phyloP scores from a whole-genome alignment of 108 stramenopile genomes.

The Cyclotella distinguenda region DNA sequence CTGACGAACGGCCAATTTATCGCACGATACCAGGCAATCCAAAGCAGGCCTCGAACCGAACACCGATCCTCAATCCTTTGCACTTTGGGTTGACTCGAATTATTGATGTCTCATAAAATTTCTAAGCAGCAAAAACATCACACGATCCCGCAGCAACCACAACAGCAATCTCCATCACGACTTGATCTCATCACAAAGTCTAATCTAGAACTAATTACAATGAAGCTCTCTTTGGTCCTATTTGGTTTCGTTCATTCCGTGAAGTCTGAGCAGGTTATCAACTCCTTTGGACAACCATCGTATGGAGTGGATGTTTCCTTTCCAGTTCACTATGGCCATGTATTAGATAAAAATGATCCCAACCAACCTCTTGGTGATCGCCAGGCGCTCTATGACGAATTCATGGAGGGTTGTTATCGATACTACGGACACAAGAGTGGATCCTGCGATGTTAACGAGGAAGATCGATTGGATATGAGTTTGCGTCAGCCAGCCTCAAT shows the following conservation, averaged over 20 bases:
- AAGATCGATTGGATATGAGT: conserved; percentile 73
- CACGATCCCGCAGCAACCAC: too few relatives aligned
- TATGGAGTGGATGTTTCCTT: conserved; percentile 85
- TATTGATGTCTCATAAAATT: too few relatives aligned
- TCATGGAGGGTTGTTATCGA: conserved; percentile 75
- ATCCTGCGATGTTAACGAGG: conserved; percentile 62
- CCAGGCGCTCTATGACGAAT: conserved; percentile 67
- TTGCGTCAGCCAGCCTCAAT: conserved; percentile 74
- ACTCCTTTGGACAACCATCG: conserved; percentile 39
- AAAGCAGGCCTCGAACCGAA: too few relatives aligned
- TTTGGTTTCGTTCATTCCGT: conserved; percentile 4
- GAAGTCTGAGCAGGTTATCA: conserved; percentile 24
- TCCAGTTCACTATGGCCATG: conserved; percentile 61
- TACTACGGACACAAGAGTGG: conserved; percentile 41
- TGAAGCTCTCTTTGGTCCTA: conserved; percentile 36
- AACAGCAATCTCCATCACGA: background rate
- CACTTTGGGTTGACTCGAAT: too few relatives aligned
- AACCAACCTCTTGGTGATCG: conserved; percentile 53
- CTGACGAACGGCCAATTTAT: too few relatives aligned
- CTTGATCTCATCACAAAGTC: background rate
- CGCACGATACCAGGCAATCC: too few relatives aligned
- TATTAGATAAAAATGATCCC: conserved; percentile 19
- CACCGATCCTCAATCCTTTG: too few relatives aligned
- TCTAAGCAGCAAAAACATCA: too few relatives aligned
- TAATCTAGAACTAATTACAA: background rate